Base-by-base conservation (phyloP, 2,329 filamentous ascomycete species). In the Dactylellina cionopaga region DNA sequence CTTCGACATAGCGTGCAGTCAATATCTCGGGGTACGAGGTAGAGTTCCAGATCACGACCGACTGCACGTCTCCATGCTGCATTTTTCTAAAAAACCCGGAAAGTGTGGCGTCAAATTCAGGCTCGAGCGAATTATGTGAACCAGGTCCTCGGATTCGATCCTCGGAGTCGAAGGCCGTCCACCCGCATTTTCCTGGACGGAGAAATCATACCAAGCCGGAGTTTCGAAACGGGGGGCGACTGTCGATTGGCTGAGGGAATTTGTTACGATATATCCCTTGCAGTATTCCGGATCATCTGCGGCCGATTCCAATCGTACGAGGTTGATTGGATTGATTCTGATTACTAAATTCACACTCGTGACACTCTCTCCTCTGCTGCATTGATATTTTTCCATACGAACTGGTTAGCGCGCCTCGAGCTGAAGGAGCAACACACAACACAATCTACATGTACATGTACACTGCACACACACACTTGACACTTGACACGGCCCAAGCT, bases 181-280 rank as follows among this genome's bases (percentile, higher is more conserved):
- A 5, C 4, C 35, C 35, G 35, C n/a, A 7, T 5, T 39, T 7
- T 4, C 35, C 35, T 15, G n/a, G 29, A 9, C 35, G 35, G 35
- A 44, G 24, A 22, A 44, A 24, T 22, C 19, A 24, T 19, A 44
- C 24, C 6, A 24, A 24, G 41, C n/a, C 41, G 41, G 41, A 44
- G 41, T 44, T 44, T 44, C 19, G 17, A 44, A 44, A 44, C 41
- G 41, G 41, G 11, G 41, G 41, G n/a, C n/a, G n/a, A n/a, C n/a
- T 19, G 41, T 44, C 24, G 17, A 6, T 44, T 19, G 19, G 13
- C 41, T 44, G 15, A 44, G 41, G 41, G n/a, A 24, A 24, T 44
- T 24, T 5, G n/a, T 44, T 44, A 19, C 41, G n/a, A 3, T 44
- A 3, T 44, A 24, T 44, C n/a, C 3, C 4, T 44, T 44, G 41